phyloP scores from a whole-genome alignment of 768 basidiomycete species.

The Termitomyces sp. region DNA sequence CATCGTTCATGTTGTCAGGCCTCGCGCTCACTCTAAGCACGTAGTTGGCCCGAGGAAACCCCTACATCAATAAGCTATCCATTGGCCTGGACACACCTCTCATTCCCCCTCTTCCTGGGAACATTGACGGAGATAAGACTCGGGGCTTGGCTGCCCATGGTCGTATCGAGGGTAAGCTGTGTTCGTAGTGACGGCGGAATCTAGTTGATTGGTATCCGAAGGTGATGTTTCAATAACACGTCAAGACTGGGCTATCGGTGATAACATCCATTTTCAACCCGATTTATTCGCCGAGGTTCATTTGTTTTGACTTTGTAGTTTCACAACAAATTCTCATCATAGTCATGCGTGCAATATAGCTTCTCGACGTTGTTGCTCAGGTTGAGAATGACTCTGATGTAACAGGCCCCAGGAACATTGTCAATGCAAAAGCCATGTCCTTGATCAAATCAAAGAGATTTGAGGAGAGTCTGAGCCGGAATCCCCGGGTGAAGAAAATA shows the following conservation, averaged over 20 bases:
- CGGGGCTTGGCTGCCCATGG: slow-evolving; percentile 11
- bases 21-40: neutral
- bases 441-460: slow-evolving; percentile 10
- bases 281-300: slow-evolving; percentile 5
- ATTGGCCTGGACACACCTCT: slow-evolving; percentile 8
- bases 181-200: neutral
- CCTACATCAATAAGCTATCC: slow-evolving; percentile 7
- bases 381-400: slow-evolving; percentile 8
- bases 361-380: slow-evolving; percentile 4
- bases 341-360: neutral
- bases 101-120: slow-evolving; percentile 11
- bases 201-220: neutral
- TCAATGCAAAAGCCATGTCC: slow-evolving; percentile 2
- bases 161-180: slow-evolving; percentile 7
- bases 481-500: neutral
- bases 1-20: neutral
- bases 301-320: neutral
- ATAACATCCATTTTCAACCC: slow-evolving; percentile 6
- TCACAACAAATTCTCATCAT: neutral
- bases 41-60: slow-evolving; percentile 7
- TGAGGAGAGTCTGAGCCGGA: neutral
- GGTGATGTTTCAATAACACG: slow-evolving; percentile 13
- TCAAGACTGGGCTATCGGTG: slow-evolving; percentile 10
- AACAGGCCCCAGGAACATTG: slow-evolving; percentile 8
- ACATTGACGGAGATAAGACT: slow-evolving; percentile 9